These are phyloP conservation scores for Metarhizium brunneum DNA, from an alignment of 2,329 filamentous ascomycete species.

Conservation along the genomic window DNA sequence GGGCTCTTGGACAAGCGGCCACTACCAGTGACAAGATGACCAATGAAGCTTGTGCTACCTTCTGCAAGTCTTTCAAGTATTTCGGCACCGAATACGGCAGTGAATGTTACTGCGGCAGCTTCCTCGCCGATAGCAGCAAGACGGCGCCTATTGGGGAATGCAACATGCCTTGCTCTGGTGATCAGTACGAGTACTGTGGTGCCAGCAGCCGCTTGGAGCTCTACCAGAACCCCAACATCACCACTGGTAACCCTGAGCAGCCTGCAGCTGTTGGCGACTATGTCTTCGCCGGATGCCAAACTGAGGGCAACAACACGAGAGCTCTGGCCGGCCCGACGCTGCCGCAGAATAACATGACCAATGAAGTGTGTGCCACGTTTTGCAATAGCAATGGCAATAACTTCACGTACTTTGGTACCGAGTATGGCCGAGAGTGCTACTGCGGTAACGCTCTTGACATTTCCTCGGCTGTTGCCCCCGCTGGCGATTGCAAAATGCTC, in stretches of 20 bases:
- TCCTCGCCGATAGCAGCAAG: slow-evolving; percentile 16
- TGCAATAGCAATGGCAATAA: slow-evolving; percentile 13
- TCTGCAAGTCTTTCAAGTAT: slow-evolving; percentile 28
- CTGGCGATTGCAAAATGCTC: slow-evolving; percentile 29
- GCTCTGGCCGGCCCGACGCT: slow-evolving; percentile 19
- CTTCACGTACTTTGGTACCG: slow-evolving; percentile 25
- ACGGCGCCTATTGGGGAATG: slow-evolving; percentile 22
- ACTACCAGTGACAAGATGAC: slow-evolving; percentile 21
- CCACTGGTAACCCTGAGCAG: slow-evolving; percentile 19
- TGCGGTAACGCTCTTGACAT: slow-evolving; percentile 21
- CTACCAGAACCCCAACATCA: slow-evolving; percentile 20
- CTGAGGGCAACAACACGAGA: slow-evolving; percentile 23
- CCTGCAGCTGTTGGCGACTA: slow-evolving; percentile 23
- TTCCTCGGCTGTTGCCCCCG: slow-evolving; percentile 18
- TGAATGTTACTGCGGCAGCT: slow-evolving; percentile 31
- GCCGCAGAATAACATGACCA: slow-evolving; percentile 21
- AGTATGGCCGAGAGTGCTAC: slow-evolving; percentile 29
- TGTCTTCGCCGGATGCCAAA: slow-evolving; percentile 25
- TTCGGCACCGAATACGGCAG: slow-evolving; percentile 30
- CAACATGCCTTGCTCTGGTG: slow-evolving; percentile 23
- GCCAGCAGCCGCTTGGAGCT: slow-evolving; percentile 23
- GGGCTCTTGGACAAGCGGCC: slow-evolving; percentile 22
- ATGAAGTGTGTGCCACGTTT: slow-evolving; percentile 21
- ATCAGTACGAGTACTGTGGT: slow-evolving; percentile 22
- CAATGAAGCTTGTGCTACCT: slow-evolving; percentile 22